A percentile compares a stretch with the other conserved stretches of the same genome.
Evolutionary conservation across 139 green algal species (phyloP).

Genomic region (Nannochloris sp.): DNA sequence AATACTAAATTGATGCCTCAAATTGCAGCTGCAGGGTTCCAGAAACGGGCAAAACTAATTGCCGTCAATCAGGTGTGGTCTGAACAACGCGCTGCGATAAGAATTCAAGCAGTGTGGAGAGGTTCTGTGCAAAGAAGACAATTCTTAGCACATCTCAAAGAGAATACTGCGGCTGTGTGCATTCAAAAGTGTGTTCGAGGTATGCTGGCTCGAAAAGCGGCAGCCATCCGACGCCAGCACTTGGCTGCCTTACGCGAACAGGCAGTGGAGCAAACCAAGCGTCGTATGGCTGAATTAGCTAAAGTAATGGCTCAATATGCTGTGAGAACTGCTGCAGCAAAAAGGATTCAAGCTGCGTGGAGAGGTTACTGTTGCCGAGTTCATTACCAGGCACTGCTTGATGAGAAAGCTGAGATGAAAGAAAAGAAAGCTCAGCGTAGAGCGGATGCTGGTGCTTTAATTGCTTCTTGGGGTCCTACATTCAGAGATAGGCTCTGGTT

Average conservation of each 20-base stretch:
- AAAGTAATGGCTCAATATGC: slow-evolving; percentile 23
- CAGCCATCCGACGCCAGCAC: slow-evolving; percentile 5
- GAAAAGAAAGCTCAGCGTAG: slow-evolving; percentile 4
- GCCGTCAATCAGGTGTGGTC: background rate
- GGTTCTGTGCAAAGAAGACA: background rate
- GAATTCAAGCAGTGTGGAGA: slow-evolving; percentile 2
- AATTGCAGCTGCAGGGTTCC: background rate
- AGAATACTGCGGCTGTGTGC: background rate
- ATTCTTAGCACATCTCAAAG: background rate
- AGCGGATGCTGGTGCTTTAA: slow-evolving; percentile 24
- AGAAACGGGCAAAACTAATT: background rate
- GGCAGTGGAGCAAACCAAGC: background rate
- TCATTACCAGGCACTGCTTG: background rate
- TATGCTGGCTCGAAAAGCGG: slow-evolving; percentile 8
- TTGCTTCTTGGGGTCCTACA: slow-evolving; percentile 19
- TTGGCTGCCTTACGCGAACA: slow-evolving; percentile 16
- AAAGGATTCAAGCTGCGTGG: slow-evolving; percentile 25
- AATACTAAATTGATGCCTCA: slow-evolving; percentile 16
- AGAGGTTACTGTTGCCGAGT: slow-evolving; percentile 5
- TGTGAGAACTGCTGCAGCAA: slow-evolving; percentile 14
- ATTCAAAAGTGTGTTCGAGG: slow-evolving; percentile 18
- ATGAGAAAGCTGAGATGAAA: background rate
- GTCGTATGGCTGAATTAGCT: slow-evolving; percentile 27
- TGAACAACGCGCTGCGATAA: background rate
- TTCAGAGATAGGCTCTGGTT: slow-evolving; percentile 26